Percentiles rank a stretch among this genome's conserved stretches.
These are phyloP conservation scores for Trametes cubensis DNA, from an alignment of 768 basidiomycete species.

Conservation along the genomic window DNA sequence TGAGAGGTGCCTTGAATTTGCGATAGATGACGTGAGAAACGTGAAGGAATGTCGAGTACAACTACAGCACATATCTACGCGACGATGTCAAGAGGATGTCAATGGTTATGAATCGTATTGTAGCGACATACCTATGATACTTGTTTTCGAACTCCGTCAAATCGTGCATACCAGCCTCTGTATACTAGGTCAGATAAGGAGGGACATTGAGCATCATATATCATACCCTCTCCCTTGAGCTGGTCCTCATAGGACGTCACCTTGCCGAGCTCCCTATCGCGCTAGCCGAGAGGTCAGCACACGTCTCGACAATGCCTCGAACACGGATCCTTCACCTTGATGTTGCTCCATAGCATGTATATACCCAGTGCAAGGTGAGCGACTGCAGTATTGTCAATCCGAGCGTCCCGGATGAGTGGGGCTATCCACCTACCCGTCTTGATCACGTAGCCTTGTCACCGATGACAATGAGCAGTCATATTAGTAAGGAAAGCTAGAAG, in stretches of 20 bases:
- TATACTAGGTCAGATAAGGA: not conserved
- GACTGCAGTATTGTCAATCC: not conserved
- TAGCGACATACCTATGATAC: constrained; percentile 18
- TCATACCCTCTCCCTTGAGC: constrained; percentile 25
- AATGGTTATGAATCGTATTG: not conserved
- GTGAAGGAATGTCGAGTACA: no score
- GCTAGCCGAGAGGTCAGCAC: constrained; percentile 1
- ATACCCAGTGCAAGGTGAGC: constrained; percentile 18
- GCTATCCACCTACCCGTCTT: constrained; percentile 17
- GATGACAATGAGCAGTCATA: no score
- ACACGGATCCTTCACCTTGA: constrained; percentile 8
- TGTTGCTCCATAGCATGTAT: constrained; percentile 26
- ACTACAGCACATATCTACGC: not conserved
- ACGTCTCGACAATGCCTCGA: not conserved
- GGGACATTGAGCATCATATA: no score
- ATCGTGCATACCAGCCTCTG: constrained; percentile 29
- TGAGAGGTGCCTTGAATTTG: no score
- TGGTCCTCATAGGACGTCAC: constrained; percentile 23
- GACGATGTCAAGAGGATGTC: not conserved
- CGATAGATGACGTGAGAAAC: not conserved
- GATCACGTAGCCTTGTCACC: constrained; percentile 21
- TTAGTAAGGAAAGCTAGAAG: not conserved
- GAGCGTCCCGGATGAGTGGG: not conserved
- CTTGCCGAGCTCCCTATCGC: constrained; percentile 21
- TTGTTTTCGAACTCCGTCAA: constrained; percentile 25